Evolutionary conservation across 2,329 filamentous ascomycete genomes (phyloP).

Genomic region (Trichoderma sp.): DNA sequence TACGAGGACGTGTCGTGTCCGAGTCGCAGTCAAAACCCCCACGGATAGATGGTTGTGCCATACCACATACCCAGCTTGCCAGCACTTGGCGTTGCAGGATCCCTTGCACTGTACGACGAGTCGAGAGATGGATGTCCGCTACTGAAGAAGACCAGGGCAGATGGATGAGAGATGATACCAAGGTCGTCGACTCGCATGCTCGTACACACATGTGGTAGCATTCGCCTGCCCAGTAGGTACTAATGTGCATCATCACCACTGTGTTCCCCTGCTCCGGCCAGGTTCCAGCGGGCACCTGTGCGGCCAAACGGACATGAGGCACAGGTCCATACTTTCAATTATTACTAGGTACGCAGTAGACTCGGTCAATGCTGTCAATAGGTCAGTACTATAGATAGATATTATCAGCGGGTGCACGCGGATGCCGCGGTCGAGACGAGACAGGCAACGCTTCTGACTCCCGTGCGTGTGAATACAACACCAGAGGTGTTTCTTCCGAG

Average conservation of each 20-base stretch:
- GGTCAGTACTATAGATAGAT: neutral
- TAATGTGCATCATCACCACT: neutral
- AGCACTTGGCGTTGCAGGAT: neutral
- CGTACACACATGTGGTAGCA: neutral
- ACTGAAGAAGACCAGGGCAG: neutral
- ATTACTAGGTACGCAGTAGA: neutral
- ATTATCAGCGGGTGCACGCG: neutral
- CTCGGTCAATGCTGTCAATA: neutral
- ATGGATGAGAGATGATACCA: neutral
- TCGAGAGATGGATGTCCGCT: neutral
- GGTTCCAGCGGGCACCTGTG: neutral
- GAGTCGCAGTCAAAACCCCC: neutral
- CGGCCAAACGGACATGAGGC: neutral
- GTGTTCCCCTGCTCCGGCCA: neutral
- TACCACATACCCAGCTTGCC: neutral
- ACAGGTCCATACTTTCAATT: neutral
- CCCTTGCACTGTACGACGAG: neutral
- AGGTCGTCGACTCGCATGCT: constrained; percentile 8
- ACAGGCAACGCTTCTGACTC: neutral
- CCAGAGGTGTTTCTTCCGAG: neutral
- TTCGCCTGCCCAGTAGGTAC: neutral
- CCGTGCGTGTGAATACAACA: neutral
- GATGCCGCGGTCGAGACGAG: neutral
- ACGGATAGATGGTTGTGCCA: neutral
- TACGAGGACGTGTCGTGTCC: neutral